Conservation (phyloP, 371 early-diverging fungal species). For the Lichtheimia corymbifera region DNA sequence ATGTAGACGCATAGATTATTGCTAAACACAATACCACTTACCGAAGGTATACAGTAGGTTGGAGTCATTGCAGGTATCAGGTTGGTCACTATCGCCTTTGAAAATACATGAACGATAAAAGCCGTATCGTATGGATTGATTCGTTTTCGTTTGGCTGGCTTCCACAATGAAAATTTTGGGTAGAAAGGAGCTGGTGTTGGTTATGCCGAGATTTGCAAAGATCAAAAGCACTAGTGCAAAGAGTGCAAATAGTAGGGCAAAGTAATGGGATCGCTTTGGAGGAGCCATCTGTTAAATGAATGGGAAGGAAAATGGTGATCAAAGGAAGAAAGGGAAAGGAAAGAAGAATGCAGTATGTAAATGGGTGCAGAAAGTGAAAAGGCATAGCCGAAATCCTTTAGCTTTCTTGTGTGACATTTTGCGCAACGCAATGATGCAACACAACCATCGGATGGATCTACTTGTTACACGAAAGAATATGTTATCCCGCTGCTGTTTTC, state of each 20-base stretch:
- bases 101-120: slow-evolving; percentile 37
- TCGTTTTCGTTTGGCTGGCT: slow-evolving; percentile 23
- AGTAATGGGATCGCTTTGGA: slow-evolving; percentile 16
- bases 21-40: slow-evolving; percentile 7
- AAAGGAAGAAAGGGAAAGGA: neutral
- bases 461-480: neutral
- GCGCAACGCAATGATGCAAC: neutral
- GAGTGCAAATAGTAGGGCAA: slow-evolving; percentile 25
- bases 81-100: slow-evolving; percentile 11
- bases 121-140: slow-evolving; percentile 34
- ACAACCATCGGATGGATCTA: neutral
- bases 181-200: slow-evolving; percentile 29
- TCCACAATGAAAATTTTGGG: slow-evolving; percentile 26
- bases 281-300: neutral
- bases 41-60: slow-evolving; percentile 24
- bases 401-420: too few relatives aligned
- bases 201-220: slow-evolving; percentile 36
- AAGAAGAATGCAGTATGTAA: neutral
- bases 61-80: slow-evolving; percentile 22
- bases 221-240: slow-evolving; percentile 29
- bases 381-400: neutral
- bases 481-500: too few relatives aligned
- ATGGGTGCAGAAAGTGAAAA: neutral
- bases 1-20: neutral
- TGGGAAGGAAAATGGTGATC: too few relatives aligned